Conservation (phyloP, 2,329 filamentous ascomycete species). For the Ambrosiella beaveri region DNA sequence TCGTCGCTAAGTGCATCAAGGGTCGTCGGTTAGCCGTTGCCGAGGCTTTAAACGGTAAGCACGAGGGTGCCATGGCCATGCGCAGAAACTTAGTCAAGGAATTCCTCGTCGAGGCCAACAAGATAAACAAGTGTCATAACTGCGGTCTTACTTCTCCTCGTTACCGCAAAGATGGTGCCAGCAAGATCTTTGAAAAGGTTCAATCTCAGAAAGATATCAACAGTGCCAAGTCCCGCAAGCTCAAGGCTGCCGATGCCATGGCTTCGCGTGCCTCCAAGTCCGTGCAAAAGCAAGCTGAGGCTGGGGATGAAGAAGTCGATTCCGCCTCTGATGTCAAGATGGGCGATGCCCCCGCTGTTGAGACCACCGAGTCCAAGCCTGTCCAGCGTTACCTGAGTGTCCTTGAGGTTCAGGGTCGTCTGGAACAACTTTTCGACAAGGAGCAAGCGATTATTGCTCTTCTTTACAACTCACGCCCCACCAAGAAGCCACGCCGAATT, state of each 20-base stretch:
- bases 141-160: slow-evolving; percentile 57
- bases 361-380: slow-evolving; percentile 19
- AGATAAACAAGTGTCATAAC: slow-evolving; percentile 49
- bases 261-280: slow-evolving; percentile 23
- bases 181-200: slow-evolving; percentile 84
- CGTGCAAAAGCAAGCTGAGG: slow-evolving; percentile 17
- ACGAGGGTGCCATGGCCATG: slow-evolving; percentile 65
- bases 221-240: slow-evolving; percentile 53
- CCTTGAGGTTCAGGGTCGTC: slow-evolving; percentile 63
- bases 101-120: slow-evolving; percentile 58
- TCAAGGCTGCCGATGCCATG: slow-evolving; percentile 55
- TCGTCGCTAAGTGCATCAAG: slow-evolving; percentile 43
- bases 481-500: slow-evolving; percentile 38
- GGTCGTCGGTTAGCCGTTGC: slow-evolving; percentile 33
- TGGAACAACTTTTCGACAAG: slow-evolving; percentile 67
- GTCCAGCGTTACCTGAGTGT: slow-evolving; percentile 63
- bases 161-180: slow-evolving; percentile 77
- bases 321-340: slow-evolving; percentile 24
- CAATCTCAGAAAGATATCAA: slow-evolving; percentile 57
- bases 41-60: slow-evolving; percentile 48
- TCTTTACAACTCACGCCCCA: slow-evolving; percentile 64
- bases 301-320: slow-evolving; percentile 49
- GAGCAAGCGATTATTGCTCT: slow-evolving; percentile 70
- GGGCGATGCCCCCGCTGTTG: slow-evolving; percentile 21
- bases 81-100: slow-evolving; percentile 62